Conservation (phyloP, 768 basidiomycete species). For the Auriscalpium microsporum region DNA sequence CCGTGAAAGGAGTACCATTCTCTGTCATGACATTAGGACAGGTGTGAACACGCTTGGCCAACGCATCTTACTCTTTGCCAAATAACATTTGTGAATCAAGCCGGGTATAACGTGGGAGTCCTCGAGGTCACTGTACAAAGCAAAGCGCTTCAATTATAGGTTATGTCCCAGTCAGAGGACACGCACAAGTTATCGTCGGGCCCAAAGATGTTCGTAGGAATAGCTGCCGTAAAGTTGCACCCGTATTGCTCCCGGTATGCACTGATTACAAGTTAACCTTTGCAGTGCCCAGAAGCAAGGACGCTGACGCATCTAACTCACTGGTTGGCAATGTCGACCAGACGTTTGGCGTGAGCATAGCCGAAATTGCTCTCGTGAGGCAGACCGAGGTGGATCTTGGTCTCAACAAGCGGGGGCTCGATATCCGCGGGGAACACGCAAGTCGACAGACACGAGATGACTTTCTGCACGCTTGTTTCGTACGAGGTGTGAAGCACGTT, state of each 20-base stretch:
- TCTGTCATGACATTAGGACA: conserved; percentile 32
- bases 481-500: conserved; percentile 79
- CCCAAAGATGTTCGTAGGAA: conserved; percentile 97
- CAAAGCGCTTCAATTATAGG: neutral
- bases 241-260: conserved; percentile 96
- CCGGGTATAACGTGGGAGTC: conserved; percentile 93
- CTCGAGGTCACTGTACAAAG: conserved; percentile 59
- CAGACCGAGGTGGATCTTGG: conserved; percentile 85
- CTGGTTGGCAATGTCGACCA: conserved; percentile 96
- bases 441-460: conserved; percentile 93
- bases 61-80: conserved; percentile 67
- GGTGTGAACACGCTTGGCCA: neutral
- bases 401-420: conserved; percentile 85
- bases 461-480: conserved; percentile 56
- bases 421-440: conserved; percentile 97
- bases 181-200: conserved; percentile 87
- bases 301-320: conserved; percentile 27
- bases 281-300: neutral
- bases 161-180: neutral
- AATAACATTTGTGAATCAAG: conserved; percentile 86
- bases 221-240: conserved; percentile 93
- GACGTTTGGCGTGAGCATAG: conserved; percentile 90
- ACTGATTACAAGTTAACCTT: conserved; percentile 28
- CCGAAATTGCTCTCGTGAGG: conserved; percentile 95
- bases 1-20: conserved; percentile 76